These are phyloP conservation scores for Talaromyces sp. DNA, from an alignment of 2,329 filamentous ascomycete genomes.

Conservation along the genomic window DNA sequence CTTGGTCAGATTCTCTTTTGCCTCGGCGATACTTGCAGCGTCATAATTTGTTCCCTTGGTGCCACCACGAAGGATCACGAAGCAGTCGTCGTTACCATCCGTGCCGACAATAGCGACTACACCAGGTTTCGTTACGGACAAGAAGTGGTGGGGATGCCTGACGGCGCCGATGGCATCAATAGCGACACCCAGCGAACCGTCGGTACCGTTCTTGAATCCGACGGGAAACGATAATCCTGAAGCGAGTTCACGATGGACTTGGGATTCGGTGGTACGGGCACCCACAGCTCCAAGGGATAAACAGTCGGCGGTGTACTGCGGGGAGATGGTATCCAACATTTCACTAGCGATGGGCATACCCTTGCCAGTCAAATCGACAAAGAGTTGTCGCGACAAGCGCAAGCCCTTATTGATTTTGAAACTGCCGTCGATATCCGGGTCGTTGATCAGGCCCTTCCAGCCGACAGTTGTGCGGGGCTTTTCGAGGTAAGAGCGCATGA, in stretches of 20 bases:
- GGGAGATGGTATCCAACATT: conserved; percentile 97
- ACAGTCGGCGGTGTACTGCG: conserved; percentile 91
- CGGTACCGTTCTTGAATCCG: conserved; percentile 99
- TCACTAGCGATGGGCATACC: conserved; percentile 97
- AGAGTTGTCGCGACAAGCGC: conserved; percentile 80
- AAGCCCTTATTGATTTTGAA: conserved; percentile 99
- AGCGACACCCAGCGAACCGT: conserved; percentile 82
- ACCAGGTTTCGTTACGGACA: conserved; percentile 95
- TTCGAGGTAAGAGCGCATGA: conserved; percentile 98
- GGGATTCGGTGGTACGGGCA: conserved; percentile 93
- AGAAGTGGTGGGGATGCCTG: conserved; percentile 88
- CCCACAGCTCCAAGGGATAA: conserved; percentile 90
- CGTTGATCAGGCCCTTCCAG: conserved; percentile 98
- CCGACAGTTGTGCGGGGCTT: conserved; percentile 97
- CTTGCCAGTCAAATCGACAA: conserved; percentile 83
- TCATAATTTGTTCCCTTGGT: conserved; percentile 95
- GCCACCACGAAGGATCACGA: conserved; percentile 89
- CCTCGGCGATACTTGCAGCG: conserved; percentile 74
- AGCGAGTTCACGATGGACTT: conserved; percentile 91
- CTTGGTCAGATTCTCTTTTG: conserved; percentile 73
- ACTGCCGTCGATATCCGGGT: conserved; percentile 95
- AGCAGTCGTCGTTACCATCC: conserved; percentile 92
- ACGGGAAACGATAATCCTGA: conserved; percentile 95
- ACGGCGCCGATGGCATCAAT: conserved; percentile 95
- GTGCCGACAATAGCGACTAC: conserved; percentile 94